Evolutionary conservation across 139 green algal genomes (phyloP).

Genomic region (Haematococcus lacustris): DNA sequence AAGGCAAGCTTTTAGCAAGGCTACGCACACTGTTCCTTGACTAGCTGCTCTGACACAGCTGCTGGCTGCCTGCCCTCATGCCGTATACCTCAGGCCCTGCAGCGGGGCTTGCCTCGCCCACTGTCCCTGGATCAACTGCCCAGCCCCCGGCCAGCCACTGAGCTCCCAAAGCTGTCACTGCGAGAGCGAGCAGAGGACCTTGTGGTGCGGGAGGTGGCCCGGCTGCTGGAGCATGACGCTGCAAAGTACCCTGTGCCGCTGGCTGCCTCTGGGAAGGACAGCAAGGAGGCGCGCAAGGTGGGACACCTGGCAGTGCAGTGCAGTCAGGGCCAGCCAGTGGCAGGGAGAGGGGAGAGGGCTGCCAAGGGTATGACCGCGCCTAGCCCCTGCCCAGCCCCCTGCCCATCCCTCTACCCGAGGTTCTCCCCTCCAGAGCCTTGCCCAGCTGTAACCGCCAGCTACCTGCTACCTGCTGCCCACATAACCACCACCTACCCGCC

Average conservation of each 20-base stretch:
- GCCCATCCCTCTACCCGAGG: too few relatives aligned
- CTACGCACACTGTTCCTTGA: not conserved
- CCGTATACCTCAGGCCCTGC: slow-evolving; percentile 46
- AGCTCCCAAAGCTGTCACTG: slow-evolving; percentile 8
- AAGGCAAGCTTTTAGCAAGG: not conserved
- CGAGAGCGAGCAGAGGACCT: slow-evolving; percentile 64
- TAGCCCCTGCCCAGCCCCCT: too few relatives aligned
- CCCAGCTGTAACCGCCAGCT: too few relatives aligned
- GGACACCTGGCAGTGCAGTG: slow-evolving; percentile 32
- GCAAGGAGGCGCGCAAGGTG: slow-evolving; percentile 11
- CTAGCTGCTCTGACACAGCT: not conserved
- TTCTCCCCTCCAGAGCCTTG: too few relatives aligned
- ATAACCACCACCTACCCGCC: too few relatives aligned
- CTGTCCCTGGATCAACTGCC: slow-evolving; percentile 30
- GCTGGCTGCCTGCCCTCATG: not conserved
- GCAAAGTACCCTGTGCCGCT: slow-evolving; percentile 46
- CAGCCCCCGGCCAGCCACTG: slow-evolving; percentile 10
- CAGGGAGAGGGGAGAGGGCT: too few relatives aligned
- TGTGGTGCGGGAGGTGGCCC: slow-evolving; percentile 55
- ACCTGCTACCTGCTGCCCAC: too few relatives aligned
- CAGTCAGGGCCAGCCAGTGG: too few relatives aligned
- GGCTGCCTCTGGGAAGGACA: not conserved
- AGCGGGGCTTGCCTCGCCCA: slow-evolving; percentile 69
- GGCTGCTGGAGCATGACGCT: slow-evolving; percentile 63
- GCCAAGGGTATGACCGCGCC: too few relatives aligned